Evolutionary conservation across 441 rosid species (phyloP), one percentile per base, ranked within the genome.

Genomic region (Bocquillonia castaneifolia): DNA sequence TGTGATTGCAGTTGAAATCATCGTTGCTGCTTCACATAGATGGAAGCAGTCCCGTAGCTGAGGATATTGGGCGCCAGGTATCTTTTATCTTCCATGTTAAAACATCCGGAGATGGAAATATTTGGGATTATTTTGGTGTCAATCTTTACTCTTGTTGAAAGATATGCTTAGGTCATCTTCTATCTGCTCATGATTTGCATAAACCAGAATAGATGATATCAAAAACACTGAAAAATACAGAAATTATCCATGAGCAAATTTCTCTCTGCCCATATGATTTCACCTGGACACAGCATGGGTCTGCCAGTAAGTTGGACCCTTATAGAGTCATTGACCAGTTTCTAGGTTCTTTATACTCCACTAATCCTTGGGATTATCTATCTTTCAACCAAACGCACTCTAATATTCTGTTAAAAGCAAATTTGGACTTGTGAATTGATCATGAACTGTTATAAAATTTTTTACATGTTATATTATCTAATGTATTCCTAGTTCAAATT

Each of bases 41-140:
- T 83, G 99, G 99, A 81, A 85, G 93, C 22, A 95, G 98, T 70
- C 93, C 96, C 57, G 81, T 95, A 45, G 99, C 99, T 47, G 99
- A 95, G 77, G 99, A 95, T 79, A 95, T 95, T 64, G 98, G 98
- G 53, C 99, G 99, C 59, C 99, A 95, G 98, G 99, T 95, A 82
- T 44, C 26, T 50, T n/a, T 18, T 60, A 3, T 14, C 2, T 32
- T 12, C 39, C 28, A 3, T 63, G 26, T 3, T 47, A 59, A 42
- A 37, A 23, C 28, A 64, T n/a, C 13, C 18, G 39, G 1, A 34
- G 6, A 17, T 29, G 61, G 6, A 59, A 45, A 45, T 26, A 36
- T 22, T 37, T 18, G 1, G 51, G 63, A 56, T 39, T 17, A 20
- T 36, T n/a, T 20, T 36, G 32, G 5, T 17, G 1, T 32, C 26